A percentile compares a stretch with the other conserved stretches of the same genome.
These are phyloP conservation scores for Didymellaceae sp. DNA, from an alignment of 2,329 filamentous ascomycete species.

Conservation along the genomic window DNA sequence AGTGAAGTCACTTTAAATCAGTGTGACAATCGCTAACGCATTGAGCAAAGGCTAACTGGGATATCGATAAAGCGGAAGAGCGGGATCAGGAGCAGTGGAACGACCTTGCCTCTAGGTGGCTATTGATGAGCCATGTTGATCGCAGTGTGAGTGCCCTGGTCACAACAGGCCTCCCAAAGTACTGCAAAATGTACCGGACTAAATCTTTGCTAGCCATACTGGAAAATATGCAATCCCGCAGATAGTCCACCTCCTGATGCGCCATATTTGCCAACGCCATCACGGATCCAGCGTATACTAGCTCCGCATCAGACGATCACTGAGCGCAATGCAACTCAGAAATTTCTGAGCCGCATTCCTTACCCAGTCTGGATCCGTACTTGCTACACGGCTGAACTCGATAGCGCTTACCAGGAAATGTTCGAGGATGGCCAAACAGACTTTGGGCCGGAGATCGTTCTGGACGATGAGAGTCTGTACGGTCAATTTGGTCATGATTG, in stretches of 20 bases:
- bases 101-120: not conserved
- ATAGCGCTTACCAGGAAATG: not conserved
- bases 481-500: not conserved
- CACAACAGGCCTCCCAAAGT: not conserved
- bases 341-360: not conserved
- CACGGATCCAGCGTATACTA: not conserved
- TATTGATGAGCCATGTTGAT: not conserved
- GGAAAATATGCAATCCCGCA: not conserved
- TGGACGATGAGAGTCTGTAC: not conserved
- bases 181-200: not conserved
- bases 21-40: not conserved
- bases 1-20: not conserved
- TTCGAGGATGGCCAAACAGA: not conserved
- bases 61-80: not conserved
- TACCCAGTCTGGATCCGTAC: slow-evolving; percentile 2
- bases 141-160: not conserved
- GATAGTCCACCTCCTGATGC: not conserved
- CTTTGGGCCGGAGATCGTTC: not conserved
- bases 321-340: not conserved
- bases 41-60: not conserved
- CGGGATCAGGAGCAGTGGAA: not conserved
- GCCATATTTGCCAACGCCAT: not conserved
- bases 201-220: not conserved
- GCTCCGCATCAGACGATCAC: not conserved
- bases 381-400: not conserved